phyloP scores from a whole-genome alignment of 352 stramenopile genomes.

The Phytophthora vignae region DNA sequence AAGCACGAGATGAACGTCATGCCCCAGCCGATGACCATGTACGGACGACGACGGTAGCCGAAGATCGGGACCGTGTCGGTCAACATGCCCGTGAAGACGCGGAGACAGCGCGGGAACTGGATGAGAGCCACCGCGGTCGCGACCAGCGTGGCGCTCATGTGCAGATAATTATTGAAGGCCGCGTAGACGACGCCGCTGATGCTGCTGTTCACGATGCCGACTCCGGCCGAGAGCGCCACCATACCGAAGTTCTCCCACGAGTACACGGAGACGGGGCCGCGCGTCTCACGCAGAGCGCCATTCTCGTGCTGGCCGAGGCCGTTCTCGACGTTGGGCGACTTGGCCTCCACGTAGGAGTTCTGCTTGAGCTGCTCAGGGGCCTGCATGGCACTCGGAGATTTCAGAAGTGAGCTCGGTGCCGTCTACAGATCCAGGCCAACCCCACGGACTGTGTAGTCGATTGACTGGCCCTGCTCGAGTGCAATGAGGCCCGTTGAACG shows the following conservation, averaged over 20 bases:
- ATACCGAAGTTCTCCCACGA: slow-evolving; percentile 55
- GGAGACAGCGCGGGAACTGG: slow-evolving; percentile 56
- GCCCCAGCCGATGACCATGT: slow-evolving; percentile 78
- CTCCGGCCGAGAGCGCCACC: slow-evolving; percentile 49
- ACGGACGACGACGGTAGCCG: slow-evolving; percentile 82
- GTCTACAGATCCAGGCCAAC: neutral
- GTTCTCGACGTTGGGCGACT: slow-evolving; percentile 40
- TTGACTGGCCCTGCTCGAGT: slow-evolving; percentile 39
- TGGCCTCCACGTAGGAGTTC: slow-evolving; percentile 38
- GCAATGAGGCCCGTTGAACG: slow-evolving; percentile 12
- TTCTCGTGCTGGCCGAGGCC: slow-evolving; percentile 35
- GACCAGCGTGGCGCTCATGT: slow-evolving; percentile 63
- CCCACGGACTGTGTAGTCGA: slow-evolving; percentile 6
- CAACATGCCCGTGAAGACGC: slow-evolving; percentile 76
- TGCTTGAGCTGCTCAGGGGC: slow-evolving; percentile 41
- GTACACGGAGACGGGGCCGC: slow-evolving; percentile 54
- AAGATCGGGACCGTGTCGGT: slow-evolving; percentile 82
- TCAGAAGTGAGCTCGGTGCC: slow-evolving; percentile 28
- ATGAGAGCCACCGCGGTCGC: slow-evolving; percentile 61
- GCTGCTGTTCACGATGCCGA: slow-evolving; percentile 60
- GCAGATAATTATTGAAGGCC: slow-evolving; percentile 69
- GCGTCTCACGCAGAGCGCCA: slow-evolving; percentile 38
- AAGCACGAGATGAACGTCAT: slow-evolving; percentile 50
- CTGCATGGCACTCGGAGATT: slow-evolving; percentile 29
- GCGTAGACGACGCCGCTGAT: slow-evolving; percentile 61